Evolutionary conservation across 2,329 filamentous ascomycete genomes (phyloP).

Genomic region (Gaeumannomyces tritici): DNA sequence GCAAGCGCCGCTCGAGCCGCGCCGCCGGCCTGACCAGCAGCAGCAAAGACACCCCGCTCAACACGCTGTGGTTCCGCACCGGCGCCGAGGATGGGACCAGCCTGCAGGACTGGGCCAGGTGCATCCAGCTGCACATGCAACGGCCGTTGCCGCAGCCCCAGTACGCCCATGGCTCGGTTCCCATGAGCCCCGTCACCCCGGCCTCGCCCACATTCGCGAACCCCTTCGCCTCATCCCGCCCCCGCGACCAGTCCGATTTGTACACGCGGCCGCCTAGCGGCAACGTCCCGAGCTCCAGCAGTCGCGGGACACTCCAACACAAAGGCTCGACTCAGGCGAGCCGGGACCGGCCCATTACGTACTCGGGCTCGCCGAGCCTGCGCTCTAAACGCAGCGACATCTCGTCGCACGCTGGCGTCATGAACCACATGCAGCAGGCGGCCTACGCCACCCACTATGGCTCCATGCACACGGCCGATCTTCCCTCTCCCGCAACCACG

Average conservation of each 20-base stretch:
- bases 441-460: constrained; percentile 38
- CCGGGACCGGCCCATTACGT: constrained; percentile 39
- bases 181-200: constrained; percentile 41
- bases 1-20: constrained; percentile 55
- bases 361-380: constrained; percentile 51
- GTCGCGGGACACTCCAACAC: constrained; percentile 30
- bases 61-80: constrained; percentile 47
- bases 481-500: constrained; percentile 46
- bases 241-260: constrained; percentile 30
- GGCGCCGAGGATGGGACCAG: constrained; percentile 34
- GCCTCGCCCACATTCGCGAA: constrained; percentile 44
- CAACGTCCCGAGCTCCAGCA: constrained; percentile 17
- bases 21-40: constrained; percentile 44
- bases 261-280: constrained; percentile 34
- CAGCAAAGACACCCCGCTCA: constrained; percentile 37
- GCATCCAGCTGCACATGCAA: constrained; percentile 35
- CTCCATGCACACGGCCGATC: constrained; percentile 40
- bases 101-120: constrained; percentile 51
- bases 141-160: constrained; percentile 26
- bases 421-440: constrained; percentile 35
- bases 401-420: constrained; percentile 33
- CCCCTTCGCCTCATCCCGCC: constrained; percentile 33
- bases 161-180: constrained; percentile 8
- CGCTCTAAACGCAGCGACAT: constrained; percentile 54
- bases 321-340: constrained; percentile 40